A percentile compares a stretch with the other conserved stretches of the same genome.
These are phyloP conservation scores for Persicaria tinctoria DNA, from an alignment of 148 eudicot genomes.

Conservation along the genomic window DNA sequence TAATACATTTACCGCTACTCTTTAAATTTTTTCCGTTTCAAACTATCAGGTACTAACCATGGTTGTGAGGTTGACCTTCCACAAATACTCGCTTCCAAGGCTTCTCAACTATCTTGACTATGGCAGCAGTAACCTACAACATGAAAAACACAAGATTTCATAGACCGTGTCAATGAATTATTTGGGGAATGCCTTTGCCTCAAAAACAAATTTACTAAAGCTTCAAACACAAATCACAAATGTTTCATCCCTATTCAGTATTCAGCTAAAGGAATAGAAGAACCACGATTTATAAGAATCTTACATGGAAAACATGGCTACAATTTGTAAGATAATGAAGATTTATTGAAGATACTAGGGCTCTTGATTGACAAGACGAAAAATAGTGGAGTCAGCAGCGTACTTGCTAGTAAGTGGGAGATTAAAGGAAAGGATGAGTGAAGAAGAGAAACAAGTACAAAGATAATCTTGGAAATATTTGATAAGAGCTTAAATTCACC, in stretches of 20 bases:
- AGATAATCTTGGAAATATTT: background rate
- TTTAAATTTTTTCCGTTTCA: background rate
- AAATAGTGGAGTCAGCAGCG: background rate
- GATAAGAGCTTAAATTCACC: background rate
- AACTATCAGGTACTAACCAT: slow-evolving; percentile 48
- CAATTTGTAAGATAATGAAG: background rate
- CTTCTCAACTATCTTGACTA: slow-evolving; percentile 74
- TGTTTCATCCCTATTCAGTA: background rate
- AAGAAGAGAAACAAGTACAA: background rate
- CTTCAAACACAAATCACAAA: background rate
- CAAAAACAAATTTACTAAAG: background rate
- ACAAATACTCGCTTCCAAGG: slow-evolving; percentile 77
- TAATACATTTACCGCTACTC: background rate
- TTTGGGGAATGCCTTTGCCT: background rate
- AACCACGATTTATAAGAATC: background rate
- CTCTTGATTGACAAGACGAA: background rate
- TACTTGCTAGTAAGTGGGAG: background rate
- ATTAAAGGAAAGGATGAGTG: background rate
- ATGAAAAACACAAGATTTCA: background rate
- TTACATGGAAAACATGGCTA: background rate
- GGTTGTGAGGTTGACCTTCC: slow-evolving; percentile 70
- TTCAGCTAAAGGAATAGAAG: background rate
- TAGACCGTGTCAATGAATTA: background rate
- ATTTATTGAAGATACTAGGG: background rate
- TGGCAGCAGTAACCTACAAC: slow-evolving; percentile 69